These are phyloP conservation scores for Xylariaceae sp. DNA, from an alignment of 2,329 filamentous ascomycete species.

Conservation along the genomic window DNA sequence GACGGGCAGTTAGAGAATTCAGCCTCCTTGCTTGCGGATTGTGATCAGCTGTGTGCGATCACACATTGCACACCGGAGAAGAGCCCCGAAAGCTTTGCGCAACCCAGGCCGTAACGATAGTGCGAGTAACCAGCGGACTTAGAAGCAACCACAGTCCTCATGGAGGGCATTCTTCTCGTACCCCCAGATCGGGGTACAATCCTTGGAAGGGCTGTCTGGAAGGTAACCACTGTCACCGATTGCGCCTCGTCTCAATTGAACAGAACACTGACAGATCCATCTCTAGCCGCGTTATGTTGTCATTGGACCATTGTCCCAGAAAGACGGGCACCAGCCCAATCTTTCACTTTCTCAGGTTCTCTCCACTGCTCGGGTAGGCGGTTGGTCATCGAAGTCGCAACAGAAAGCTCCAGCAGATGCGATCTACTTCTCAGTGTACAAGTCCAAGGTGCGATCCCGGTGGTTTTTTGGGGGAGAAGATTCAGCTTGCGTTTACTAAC, in stretches of 20 bases:
- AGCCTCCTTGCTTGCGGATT: conserved; percentile 25
- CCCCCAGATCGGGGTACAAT: conserved; percentile 60
- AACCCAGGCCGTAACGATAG: conserved; percentile 26
- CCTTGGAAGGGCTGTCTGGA: conserved; percentile 59
- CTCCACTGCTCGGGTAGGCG: conserved; percentile 47
- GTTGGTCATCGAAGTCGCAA: conserved; percentile 46
- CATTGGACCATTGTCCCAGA: conserved; percentile 52
- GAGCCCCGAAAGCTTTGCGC: conserved; percentile 26
- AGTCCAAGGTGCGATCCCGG: conserved; percentile 55
- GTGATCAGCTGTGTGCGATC: conserved; percentile 28
- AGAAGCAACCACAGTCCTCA: conserved; percentile 31
- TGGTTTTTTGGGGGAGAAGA: conserved; percentile 4
- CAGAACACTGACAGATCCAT: conserved; percentile 27
- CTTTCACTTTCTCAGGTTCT: conserved; percentile 49
- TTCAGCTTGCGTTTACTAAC: conserved; percentile 25
- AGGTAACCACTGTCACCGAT: conserved; percentile 47
- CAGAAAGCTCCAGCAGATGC: conserved; percentile 48
- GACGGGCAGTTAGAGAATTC: conserved; percentile 31
- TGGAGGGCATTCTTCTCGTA: conserved; percentile 58
- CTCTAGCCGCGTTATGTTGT: conserved; percentile 65
- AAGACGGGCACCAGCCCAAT: conserved; percentile 46
- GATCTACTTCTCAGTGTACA: conserved; percentile 61
- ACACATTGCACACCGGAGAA: conserved; percentile 19
- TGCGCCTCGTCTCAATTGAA: conserved; percentile 3
- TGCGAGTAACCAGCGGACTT: conserved; percentile 20